A percentile compares a stretch with the other conserved stretches of the same genome.
Conservation (phyloP, 257 asterid genomes). For the Solanum corneliomulleri region DNA sequence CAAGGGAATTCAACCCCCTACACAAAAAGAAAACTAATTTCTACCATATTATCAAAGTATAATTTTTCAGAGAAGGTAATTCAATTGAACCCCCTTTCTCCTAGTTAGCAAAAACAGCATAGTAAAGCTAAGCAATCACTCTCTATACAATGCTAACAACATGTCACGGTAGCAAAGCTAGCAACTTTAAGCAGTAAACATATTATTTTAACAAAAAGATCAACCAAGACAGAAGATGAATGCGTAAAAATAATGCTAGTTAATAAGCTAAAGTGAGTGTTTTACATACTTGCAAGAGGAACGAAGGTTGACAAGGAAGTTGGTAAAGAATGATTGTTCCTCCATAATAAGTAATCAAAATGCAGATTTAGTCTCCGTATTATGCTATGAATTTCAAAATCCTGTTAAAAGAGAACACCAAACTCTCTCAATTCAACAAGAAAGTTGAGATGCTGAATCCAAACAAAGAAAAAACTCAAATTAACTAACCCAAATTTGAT, state of each 20-base stretch:
- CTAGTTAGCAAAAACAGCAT: not conserved
- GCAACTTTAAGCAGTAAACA: not conserved
- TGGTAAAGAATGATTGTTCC: conserved; percentile 40
- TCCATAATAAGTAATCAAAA: conserved; percentile 28
- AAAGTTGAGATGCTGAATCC: not conserved
- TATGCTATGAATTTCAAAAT: not conserved
- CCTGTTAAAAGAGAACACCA: not conserved
- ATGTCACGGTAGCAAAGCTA: not conserved
- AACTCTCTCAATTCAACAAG: not conserved
- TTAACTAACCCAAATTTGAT: not conserved
- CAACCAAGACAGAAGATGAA: not conserved
- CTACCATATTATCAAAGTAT: not conserved
- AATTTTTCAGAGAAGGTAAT: not conserved
- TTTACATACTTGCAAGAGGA: conserved; percentile 55
- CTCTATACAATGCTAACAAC: not conserved
- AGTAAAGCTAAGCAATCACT: not conserved
- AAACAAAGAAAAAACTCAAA: not conserved
- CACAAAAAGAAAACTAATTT: not conserved
- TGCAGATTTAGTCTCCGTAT: not conserved
- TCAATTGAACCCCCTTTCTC: not conserved
- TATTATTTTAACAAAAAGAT: not conserved
- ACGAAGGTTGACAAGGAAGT: conserved; percentile 53
- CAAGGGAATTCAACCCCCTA: not conserved
- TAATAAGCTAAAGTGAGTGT: not conserved
- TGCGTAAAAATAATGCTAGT: not conserved